These are phyloP conservation scores for Paramecium caudatum DNA, from an alignment of 73 alveolate species.

Conservation along the genomic window DNA sequence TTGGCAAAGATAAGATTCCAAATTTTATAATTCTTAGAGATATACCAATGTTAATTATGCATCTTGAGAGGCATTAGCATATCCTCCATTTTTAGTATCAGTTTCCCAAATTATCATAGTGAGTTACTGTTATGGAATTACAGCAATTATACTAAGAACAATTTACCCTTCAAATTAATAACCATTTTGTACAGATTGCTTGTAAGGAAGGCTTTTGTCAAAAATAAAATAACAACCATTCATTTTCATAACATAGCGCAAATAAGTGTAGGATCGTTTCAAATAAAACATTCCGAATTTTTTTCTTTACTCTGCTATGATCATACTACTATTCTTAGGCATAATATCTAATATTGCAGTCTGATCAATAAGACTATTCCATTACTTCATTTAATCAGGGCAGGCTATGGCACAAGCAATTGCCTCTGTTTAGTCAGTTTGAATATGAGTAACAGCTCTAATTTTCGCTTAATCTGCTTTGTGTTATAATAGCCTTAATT, in stretches of 20 bases:
- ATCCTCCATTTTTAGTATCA: conserved; percentile 56
- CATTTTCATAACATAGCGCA: not conserved
- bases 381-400: conserved; percentile 46
- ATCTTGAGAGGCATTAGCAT: conserved; percentile 13
- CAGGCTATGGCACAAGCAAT: not conserved
- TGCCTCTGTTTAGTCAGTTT: not conserved
- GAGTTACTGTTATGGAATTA: not conserved
- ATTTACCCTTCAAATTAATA: conserved; percentile 36
- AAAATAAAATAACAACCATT: not conserved
- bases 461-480: not conserved
- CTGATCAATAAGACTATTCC: conserved; percentile 47
- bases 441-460: not conserved
- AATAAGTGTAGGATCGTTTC: conserved; percentile 25
- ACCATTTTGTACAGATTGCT: not conserved
- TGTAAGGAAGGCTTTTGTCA: conserved; percentile 8
- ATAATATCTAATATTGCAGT: conserved; percentile 1
- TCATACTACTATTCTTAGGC: not conserved
- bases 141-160: conserved; percentile 26
- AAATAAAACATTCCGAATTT: conserved; percentile 40
- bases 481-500: conserved; percentile 45
- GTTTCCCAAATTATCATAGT: conserved; percentile 44
- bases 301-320: conserved; percentile 29
- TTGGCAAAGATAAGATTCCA: not conserved
- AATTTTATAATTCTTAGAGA: conserved; percentile 23
- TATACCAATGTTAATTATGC: not conserved